Evolutionary conservation across 768 basidiomycete species (phyloP).

Genomic region (Cytidiella melzeri): DNA sequence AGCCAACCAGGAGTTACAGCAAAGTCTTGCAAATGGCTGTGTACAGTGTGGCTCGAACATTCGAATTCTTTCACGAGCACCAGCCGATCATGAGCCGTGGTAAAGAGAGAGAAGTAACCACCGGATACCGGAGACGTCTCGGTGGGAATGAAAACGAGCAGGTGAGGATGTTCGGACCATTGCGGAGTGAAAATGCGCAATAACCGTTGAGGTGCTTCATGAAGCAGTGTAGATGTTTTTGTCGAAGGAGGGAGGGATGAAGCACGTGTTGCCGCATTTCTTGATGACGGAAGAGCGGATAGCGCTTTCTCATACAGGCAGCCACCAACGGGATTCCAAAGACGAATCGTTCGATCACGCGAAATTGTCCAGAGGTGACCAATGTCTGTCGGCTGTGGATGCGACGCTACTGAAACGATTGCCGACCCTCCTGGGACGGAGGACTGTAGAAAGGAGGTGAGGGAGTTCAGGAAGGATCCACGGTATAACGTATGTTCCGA

Average conservation of each 20-base stretch:
- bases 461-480: slow-evolving; percentile 58
- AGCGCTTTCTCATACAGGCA: slow-evolving; percentile 62
- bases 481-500: slow-evolving; percentile 58
- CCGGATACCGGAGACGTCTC: slow-evolving; percentile 58
- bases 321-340: slow-evolving; percentile 77
- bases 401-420: slow-evolving; percentile 65
- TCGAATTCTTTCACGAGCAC: slow-evolving; percentile 52
- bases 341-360: slow-evolving; percentile 74
- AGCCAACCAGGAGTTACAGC: slow-evolving; percentile 44
- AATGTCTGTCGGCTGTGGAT: slow-evolving; percentile 72
- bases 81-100: slow-evolving; percentile 50
- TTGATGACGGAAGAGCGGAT: slow-evolving; percentile 29
- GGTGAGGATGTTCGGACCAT: slow-evolving; percentile 30
- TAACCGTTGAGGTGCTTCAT: slow-evolving; percentile 55
- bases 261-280: slow-evolving; percentile 28
- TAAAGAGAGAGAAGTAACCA: slow-evolving; percentile 73
- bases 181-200: slow-evolving; percentile 54
- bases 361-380: slow-evolving; percentile 80
- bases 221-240: slow-evolving; percentile 45
- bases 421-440: slow-evolving; percentile 44
- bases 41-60: slow-evolving; percentile 52
- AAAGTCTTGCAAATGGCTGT: slow-evolving; percentile 78
- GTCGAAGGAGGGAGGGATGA: slow-evolving; percentile 24
- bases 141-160: slow-evolving; percentile 70
- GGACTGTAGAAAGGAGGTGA: slow-evolving; percentile 58